Conservation (phyloP, 1,284 basidiomycete genomes). For the Abortiporus biennis region DNA sequence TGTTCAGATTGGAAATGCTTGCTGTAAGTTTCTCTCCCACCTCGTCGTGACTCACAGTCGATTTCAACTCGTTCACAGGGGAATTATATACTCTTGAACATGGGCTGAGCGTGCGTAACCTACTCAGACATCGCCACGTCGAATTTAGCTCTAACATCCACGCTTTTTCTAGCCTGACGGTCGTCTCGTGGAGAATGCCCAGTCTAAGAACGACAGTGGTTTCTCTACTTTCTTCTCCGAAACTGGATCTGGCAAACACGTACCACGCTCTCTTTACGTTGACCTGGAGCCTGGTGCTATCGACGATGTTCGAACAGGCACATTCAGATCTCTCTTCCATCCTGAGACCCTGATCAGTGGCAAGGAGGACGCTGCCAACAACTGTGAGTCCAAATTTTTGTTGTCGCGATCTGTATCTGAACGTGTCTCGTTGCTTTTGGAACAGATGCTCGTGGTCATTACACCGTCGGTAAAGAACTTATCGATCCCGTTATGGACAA, state of each 20-base stretch:
- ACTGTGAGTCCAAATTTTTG: conserved; percentile 58
- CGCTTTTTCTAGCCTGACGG: conserved; percentile 56
- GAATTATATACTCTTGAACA: conserved; percentile 98
- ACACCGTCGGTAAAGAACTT: conserved; percentile 96
- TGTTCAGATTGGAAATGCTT: conserved; percentile 94
- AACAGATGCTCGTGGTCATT: conserved; percentile 93
- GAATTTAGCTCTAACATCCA: too few relatives aligned
- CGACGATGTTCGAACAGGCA: conserved; percentile 94
- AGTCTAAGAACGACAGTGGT: conserved; percentile 72
- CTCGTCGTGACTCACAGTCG: conserved; percentile 4
- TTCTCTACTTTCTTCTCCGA: conserved; percentile 97
- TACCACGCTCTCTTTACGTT: conserved; percentile 95
- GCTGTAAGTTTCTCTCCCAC: conserved; percentile 53
- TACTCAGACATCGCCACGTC: too few relatives aligned
- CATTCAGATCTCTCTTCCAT: conserved; percentile 95
- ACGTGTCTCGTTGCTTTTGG: conserved; percentile 8
- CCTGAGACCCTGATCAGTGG: conserved; percentile 98
- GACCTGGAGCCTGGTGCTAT: conserved; percentile 96
- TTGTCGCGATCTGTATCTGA: conserved; percentile 7
- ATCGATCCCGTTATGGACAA: conserved; percentile 94
- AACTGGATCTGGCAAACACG: conserved; percentile 92
- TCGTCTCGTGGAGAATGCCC: conserved; percentile 46
- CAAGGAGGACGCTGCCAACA: conserved; percentile 99
- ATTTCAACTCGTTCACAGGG: conserved; percentile 46
- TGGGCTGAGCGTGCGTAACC: conserved; percentile 77